Percentiles rank a stretch among this genome's conserved stretches.
phyloP scores from a whole-genome alignment of 2,329 filamentous ascomycete species.

The Aspergillus neotritici region DNA sequence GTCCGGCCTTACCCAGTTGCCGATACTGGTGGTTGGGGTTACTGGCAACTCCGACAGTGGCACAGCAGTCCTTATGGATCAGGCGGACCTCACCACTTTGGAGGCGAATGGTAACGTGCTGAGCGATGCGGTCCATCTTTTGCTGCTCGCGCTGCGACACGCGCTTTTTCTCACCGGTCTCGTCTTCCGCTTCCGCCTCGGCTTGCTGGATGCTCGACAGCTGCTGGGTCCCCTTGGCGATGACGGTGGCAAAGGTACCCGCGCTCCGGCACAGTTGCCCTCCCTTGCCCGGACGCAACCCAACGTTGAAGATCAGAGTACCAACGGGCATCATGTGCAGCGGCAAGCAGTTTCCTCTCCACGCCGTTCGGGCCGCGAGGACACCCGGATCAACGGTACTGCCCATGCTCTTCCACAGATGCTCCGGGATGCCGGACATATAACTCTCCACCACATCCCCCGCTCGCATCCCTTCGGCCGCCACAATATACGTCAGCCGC shows the following conservation, averaged over 20 bases:
- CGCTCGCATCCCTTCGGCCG: constrained; percentile 86
- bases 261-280: constrained; percentile 94
- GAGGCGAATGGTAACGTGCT: constrained; percentile 76
- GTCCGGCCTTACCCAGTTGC: constrained; percentile 90
- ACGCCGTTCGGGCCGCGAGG: constrained; percentile 86
- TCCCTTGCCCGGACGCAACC: constrained; percentile 62
- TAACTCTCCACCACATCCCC: constrained; percentile 93
- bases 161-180: constrained; percentile 26
- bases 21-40: constrained; percentile 87
- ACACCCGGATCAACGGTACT: constrained; percentile 91
- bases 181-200: constrained; percentile 50
- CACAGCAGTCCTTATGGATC: constrained; percentile 87
- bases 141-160: constrained; percentile 34
- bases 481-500: constrained; percentile 82
- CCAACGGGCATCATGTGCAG: constrained; percentile 93
- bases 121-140: constrained; percentile 56
- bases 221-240: constrained; percentile 71
- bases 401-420: constrained; percentile 86
- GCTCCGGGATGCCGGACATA: constrained; percentile 77
- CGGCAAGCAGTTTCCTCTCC: constrained; percentile 89
- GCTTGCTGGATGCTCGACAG: constrained; percentile 46
- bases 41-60: constrained; percentile 89
- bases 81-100: constrained; percentile 90
- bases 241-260: constrained; percentile 81
- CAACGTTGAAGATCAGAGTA: constrained; percentile 87